These are phyloP conservation scores for Tripterygium wilfordii DNA, from an alignment of 177 flowering plant species.

Conservation along the genomic window DNA sequence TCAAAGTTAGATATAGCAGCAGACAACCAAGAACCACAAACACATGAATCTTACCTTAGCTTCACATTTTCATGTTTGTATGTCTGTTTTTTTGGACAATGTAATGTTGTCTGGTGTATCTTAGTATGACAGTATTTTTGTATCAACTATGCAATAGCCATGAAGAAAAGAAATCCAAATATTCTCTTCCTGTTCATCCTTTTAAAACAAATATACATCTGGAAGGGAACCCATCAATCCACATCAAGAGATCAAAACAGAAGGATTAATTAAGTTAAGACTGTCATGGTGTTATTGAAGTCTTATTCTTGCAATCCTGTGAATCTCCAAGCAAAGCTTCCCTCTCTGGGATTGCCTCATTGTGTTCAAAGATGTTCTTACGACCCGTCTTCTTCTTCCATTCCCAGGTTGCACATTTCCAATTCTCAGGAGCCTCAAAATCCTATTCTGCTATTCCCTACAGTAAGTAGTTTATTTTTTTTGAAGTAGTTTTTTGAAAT, in stretches of 20 bases:
- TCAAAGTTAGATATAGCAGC: slow-evolving; percentile 16
- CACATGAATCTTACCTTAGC: not conserved
- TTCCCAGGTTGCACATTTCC: slow-evolving; percentile 17
- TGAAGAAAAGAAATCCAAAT: slow-evolving; percentile 41
- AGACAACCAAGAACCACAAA: slow-evolving; percentile 3
- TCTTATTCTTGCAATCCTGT: slow-evolving; percentile 13
- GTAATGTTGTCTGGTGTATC: too few relatives aligned
- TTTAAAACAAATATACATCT: slow-evolving; percentile 4
- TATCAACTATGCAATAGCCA: slow-evolving; percentile 13
- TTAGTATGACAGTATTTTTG: not conserved
- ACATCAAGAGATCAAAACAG: too few relatives aligned
- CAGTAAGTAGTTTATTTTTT: slow-evolving; percentile 10
- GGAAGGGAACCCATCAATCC: not conserved
- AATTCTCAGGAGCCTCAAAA: slow-evolving; percentile 24
- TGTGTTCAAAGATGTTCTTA: slow-evolving; percentile 2
- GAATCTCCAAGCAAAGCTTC: slow-evolving; percentile 15
- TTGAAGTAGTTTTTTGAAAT: not conserved
- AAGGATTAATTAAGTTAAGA: too few relatives aligned
- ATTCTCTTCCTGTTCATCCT: slow-evolving; percentile 28
- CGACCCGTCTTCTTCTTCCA: slow-evolving; percentile 6
- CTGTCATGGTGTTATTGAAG: slow-evolving; percentile 18
- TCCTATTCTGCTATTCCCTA: slow-evolving; percentile 23
- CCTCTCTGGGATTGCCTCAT: slow-evolving; percentile 4
- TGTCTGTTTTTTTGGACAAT: too few relatives aligned
- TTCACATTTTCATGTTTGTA: too few relatives aligned